Evolutionary conservation across 83 land plant species (phyloP).

Genomic region (Thuja plicata): DNA sequence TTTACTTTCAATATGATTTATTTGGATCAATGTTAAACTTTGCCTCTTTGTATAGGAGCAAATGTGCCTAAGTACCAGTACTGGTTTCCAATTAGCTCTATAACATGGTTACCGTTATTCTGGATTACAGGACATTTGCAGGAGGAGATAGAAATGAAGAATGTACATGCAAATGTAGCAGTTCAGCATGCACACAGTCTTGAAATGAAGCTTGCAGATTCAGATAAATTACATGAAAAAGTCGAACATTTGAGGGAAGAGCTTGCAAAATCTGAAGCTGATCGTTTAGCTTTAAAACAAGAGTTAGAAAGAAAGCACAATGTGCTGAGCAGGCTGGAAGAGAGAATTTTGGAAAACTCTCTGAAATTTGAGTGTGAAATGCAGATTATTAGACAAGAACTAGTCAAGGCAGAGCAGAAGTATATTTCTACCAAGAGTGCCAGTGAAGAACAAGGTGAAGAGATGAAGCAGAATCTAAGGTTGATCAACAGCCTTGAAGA

Average conservation of each 20-base stretch:
- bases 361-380: slow-evolving; percentile 60
- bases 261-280: slow-evolving; percentile 30
- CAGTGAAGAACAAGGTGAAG: slow-evolving; percentile 29
- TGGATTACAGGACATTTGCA: slow-evolving; percentile 45
- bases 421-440: slow-evolving; percentile 30
- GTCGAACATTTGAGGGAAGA: slow-evolving; percentile 30
- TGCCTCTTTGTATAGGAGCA: not conserved
- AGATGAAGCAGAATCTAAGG: slow-evolving; percentile 21
- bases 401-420: slow-evolving; percentile 39
- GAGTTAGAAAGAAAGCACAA: slow-evolving; percentile 37
- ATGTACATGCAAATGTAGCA: slow-evolving; percentile 28
- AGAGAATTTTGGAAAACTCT: slow-evolving; percentile 24
- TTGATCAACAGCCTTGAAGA: slow-evolving; percentile 20
- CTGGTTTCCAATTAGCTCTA: not conserved
- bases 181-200: slow-evolving; percentile 39
- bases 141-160: slow-evolving; percentile 50
- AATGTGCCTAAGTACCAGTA: not conserved
- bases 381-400: slow-evolving; percentile 54
- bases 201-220: slow-evolving; percentile 37
- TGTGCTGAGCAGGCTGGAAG: slow-evolving; percentile 38
- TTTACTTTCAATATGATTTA: not conserved
- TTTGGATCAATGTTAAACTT: not conserved
- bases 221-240: slow-evolving; percentile 30
- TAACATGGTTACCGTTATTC: not conserved
- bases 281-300: slow-evolving; percentile 25